A percentile compares a stretch with the other conserved stretches of the same genome.
Conservation (phyloP, 2,329 filamentous ascomycete species). For the Mycogone perniciosa region DNA sequence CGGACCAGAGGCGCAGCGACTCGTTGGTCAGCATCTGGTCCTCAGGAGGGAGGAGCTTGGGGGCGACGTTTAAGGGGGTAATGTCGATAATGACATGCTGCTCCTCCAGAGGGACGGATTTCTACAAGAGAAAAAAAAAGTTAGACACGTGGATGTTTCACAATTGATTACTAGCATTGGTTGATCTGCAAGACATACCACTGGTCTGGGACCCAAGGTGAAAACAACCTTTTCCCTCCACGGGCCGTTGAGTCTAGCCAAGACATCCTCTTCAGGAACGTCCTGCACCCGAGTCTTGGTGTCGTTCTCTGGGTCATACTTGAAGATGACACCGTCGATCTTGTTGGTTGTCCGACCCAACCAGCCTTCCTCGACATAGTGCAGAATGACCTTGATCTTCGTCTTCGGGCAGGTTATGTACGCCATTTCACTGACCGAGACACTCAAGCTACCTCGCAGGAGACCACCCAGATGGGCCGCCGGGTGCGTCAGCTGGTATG, state of each 20-base stretch:
- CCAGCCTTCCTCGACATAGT: slow-evolving; percentile 95
- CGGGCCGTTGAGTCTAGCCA: slow-evolving; percentile 74
- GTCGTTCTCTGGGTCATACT: slow-evolving; percentile 82
- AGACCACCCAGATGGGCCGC: slow-evolving; percentile 88
- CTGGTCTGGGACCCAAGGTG: slow-evolving; percentile 51
- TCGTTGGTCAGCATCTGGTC: slow-evolving; percentile 83
- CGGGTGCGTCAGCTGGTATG: slow-evolving; percentile 92
- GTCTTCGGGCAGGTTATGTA: slow-evolving; percentile 88
- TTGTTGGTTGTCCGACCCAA: slow-evolving; percentile 85
- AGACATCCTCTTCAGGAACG: slow-evolving; percentile 75
- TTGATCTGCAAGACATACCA: slow-evolving; percentile 43
- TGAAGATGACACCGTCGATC: slow-evolving; percentile 85
- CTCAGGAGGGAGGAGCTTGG: slow-evolving; percentile 72
- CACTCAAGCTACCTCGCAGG: slow-evolving; percentile 76
- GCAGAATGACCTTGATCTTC: slow-evolving; percentile 81
- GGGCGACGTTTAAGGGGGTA: slow-evolving; percentile 68
- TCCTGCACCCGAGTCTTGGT: slow-evolving; percentile 74
- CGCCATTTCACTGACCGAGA: slow-evolving; percentile 84
- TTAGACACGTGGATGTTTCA: not conserved
- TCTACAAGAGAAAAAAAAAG: slow-evolving; percentile 20
- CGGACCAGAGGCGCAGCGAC: slow-evolving; percentile 79
- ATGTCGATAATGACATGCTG: slow-evolving; percentile 80
- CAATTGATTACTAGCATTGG: too few relatives aligned
- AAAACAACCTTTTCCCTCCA: slow-evolving; percentile 72
- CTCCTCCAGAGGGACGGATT: slow-evolving; percentile 46